Evolutionary conservation across 2,329 filamentous ascomycete genomes (phyloP).

Genomic region (Cytospora chrysosperma): DNA sequence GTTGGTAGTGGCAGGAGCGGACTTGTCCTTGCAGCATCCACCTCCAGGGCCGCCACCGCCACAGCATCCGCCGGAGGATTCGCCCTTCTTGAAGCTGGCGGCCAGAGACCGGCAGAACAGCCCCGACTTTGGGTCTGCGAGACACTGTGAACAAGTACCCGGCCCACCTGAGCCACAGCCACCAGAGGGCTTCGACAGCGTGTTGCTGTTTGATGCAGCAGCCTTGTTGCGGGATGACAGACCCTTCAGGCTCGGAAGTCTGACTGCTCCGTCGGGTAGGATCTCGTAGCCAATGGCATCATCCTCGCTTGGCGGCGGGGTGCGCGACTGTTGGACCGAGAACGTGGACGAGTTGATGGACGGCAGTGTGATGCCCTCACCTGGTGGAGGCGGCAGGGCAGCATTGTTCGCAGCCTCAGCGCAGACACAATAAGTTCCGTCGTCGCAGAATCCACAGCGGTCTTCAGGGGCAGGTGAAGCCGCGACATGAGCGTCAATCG

Average conservation of each 20-base stretch:
- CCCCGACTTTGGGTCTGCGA: constrained; percentile 73
- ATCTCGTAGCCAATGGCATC: constrained; percentile 60
- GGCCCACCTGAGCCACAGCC: constrained; percentile 66
- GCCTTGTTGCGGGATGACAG: constrained; percentile 32
- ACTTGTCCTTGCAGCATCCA: constrained; percentile 60
- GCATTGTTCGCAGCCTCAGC: constrained; percentile 52
- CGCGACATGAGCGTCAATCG: constrained; percentile 10
- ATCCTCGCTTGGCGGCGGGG: constrained; percentile 60
- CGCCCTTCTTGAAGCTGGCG: constrained; percentile 51
- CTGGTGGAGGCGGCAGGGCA: not conserved
- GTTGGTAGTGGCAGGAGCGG: constrained; percentile 18
- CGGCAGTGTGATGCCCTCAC: constrained; percentile 32
- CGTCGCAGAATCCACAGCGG: constrained; percentile 78
- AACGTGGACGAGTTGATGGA: constrained; percentile 40
- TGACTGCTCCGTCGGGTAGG: constrained; percentile 59
- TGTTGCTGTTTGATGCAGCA: constrained; percentile 25
- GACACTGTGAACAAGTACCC: constrained; percentile 76
- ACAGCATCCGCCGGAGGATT: constrained; percentile 54
- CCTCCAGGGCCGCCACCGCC: constrained; percentile 58
- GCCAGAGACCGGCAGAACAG: constrained; percentile 82
- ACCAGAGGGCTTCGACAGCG: constrained; percentile 36
- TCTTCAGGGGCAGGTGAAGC: constrained; percentile 49
- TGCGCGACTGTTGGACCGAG: constrained; percentile 51
- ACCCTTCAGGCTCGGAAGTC: constrained; percentile 49
- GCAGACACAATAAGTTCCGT: constrained; percentile 80